Evolutionary conservation across 352 stramenopile genomes (phyloP), one percentile per base, ranked within the genome.

Genomic region (Labyrinthula sp.): DNA sequence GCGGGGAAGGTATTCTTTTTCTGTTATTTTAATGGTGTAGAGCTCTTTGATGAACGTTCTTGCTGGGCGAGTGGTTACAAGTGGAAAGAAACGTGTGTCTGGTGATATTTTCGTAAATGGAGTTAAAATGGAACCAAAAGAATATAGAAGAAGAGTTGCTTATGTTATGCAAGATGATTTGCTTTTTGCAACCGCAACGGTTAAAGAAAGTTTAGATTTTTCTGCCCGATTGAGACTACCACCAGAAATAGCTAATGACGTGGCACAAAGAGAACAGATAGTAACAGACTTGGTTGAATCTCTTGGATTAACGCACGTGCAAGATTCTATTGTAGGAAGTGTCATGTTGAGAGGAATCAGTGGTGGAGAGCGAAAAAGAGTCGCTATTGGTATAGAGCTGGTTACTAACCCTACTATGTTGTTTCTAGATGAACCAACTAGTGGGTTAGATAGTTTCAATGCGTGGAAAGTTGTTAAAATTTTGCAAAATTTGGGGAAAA

Each of bases 381-480:
- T 85, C n/a, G 83, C 69, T 28, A 79, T 90, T 27, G 81, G 75
- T 33, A 72, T 92, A 1, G 81, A 92, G 46, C 57, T 93, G 7
- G 75, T 82, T 3, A 73, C 71, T 3, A 67, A 73, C 10, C 71
- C 77, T 23, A 70, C 64, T 20, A 62, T 89, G 27, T 45, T 90
- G 1, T 87, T 89, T 40, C 50, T 79, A 31, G 77, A 89, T 55
- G 74, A 87, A 47, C 75, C 76, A 1, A 89, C 70, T n/a, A 77
- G 60, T 38, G 79, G 79, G 3, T 57, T 89, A 12, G 77, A 87
- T 57, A 79, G 68, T 18, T 77, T 67, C 4, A 77, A 72, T 14
- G 74, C 75, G 0, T 70, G 80, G 56, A 67, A 62, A 8, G 68
- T 87, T 12, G 61, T 82, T 12, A 62, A 75, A 38, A 56, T 79